Base-by-base conservation (phyloP, 805 yeast genomes). In the Lachancea quebecensis region DNA sequence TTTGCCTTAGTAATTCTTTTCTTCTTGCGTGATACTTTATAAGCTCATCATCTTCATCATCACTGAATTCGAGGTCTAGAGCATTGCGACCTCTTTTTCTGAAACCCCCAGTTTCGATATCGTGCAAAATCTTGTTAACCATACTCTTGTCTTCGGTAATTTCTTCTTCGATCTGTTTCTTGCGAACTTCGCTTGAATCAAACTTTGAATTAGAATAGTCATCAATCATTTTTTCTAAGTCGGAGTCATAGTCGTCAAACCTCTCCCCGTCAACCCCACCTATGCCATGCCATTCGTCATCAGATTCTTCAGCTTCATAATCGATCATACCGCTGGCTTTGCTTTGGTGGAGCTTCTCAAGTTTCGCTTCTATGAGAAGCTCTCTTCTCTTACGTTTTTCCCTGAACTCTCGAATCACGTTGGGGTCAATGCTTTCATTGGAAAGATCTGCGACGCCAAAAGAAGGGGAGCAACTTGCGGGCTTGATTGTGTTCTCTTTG, bases 291-390 rank as follows among this genome's bases (percentile, higher is more conserved):
- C 88, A 86, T 67, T 86, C 95, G 69, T 86, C 95, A 49, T 86
- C 95, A 32, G 93, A 84, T 67, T 86, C 95, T 53, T 78, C 89
- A 37, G 95, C 95, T 68, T 85, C 93, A 40, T 83, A 81, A 55
- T 86, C 91, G 59, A 85, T 70, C 44, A 86, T 73, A 21, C 75
- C 70, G 43, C 72, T 72, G 15, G 80, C 52, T 2, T 90, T 90
- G 49, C 79, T 85, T 50, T 67, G 55, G 46, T 66, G 74, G 42
- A 75, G 64, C 42, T 60, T 55, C 32, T 46, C 54, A 38, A 53
- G 48, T 33, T 55, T 52, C 41, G 59, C 54, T 32, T 46, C 56
- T 38, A 54, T 49, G 28, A 54, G 51, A 14, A 41, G 46, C 31
- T 54, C 59, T 39, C 59, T 54, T 38, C 49, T 44, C 31, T 55